phyloP scores from a whole-genome alignment of 2,329 filamentous ascomycete species.

The Exophiala aquamarina region DNA sequence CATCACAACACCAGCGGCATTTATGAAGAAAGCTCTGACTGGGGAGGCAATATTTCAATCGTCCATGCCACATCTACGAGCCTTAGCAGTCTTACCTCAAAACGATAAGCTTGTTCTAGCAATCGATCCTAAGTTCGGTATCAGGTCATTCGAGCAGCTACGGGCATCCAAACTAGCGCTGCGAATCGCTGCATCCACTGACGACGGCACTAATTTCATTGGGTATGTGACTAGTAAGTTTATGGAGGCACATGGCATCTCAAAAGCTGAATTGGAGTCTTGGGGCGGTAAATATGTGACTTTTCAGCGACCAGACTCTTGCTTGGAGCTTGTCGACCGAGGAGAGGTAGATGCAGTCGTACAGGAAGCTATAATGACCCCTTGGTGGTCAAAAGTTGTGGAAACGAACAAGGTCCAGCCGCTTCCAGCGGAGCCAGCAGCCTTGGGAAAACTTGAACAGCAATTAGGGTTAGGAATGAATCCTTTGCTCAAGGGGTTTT shows the following conservation, averaged over 20 bases:
- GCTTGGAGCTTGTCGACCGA: constrained; percentile 8
- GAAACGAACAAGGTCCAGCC: constrained; percentile 5
- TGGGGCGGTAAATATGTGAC: constrained; percentile 13
- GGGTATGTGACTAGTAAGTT: constrained; percentile 13
- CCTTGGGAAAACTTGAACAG: constrained; percentile 5
- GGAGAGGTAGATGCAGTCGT: constrained; percentile 13
- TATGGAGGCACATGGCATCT: constrained; percentile 13
- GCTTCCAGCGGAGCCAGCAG: constrained; percentile 8
- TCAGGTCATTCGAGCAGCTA: constrained; percentile 11
- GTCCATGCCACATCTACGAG: constrained; percentile 15
- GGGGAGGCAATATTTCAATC: constrained; percentile 7
- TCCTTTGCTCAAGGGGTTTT: constrained; percentile 9
- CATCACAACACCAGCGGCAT: constrained; percentile 10
- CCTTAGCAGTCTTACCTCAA: constrained; percentile 10
- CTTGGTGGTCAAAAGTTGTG: constrained; percentile 10
- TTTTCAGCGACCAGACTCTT: constrained; percentile 11
- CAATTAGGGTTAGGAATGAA: constrained; percentile 9
- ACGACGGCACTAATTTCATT: constrained; percentile 18
- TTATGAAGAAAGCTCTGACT: constrained; percentile 7
- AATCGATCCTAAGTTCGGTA: constrained; percentile 6
- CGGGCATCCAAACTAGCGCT: constrained; percentile 6
- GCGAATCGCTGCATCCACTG: constrained; percentile 7
- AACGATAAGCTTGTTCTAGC: constrained; percentile 18
- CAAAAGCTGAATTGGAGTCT: constrained; percentile 7
- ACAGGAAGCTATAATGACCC: constrained; percentile 19